These are phyloP conservation scores for Cryphonectria parasitica DNA, from an alignment of 2,329 filamentous ascomycete genomes.

Conservation along the genomic window DNA sequence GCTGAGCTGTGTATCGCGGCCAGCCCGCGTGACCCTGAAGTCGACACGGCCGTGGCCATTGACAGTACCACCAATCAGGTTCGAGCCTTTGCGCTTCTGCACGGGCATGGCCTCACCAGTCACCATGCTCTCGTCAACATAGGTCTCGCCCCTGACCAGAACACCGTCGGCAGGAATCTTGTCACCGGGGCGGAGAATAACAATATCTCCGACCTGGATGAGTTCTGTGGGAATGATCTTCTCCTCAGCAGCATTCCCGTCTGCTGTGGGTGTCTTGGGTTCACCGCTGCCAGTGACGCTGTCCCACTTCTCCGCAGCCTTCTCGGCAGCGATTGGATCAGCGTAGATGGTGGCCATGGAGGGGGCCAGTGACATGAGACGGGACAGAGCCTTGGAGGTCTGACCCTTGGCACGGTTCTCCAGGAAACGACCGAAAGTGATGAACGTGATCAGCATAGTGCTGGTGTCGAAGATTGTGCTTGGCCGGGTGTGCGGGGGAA, in stretches of 20 bases:
- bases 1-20: slow-evolving; percentile 93
- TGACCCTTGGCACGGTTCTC: slow-evolving; percentile 96
- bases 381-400: slow-evolving; percentile 90
- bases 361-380: slow-evolving; percentile 92
- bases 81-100: slow-evolving; percentile 78
- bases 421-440: slow-evolving; percentile 85
- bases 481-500: slow-evolving; percentile 77
- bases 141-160: slow-evolving; percentile 86
- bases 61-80: slow-evolving; percentile 90
- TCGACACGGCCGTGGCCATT: slow-evolving; percentile 92
- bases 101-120: slow-evolving; percentile 97
- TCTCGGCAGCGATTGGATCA: slow-evolving; percentile 91
- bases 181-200: slow-evolving; percentile 90
- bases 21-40: slow-evolving; percentile 88
- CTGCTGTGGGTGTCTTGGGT: slow-evolving; percentile 48
- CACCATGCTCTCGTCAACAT: slow-evolving; percentile 97
- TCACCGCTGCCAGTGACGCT: slow-evolving; percentile 45
- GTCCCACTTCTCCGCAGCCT: slow-evolving; percentile 81
- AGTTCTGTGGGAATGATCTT: slow-evolving; percentile 90
- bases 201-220: slow-evolving; percentile 90
- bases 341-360: slow-evolving; percentile 97
- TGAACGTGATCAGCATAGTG: slow-evolving; percentile 97
- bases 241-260: slow-evolving; percentile 74
- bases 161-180: slow-evolving; percentile 94
- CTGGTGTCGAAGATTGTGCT: slow-evolving; percentile 96